phyloP scores from a whole-genome alignment of 1,284 basidiomycete species.

The Irpex lacteus region DNA sequence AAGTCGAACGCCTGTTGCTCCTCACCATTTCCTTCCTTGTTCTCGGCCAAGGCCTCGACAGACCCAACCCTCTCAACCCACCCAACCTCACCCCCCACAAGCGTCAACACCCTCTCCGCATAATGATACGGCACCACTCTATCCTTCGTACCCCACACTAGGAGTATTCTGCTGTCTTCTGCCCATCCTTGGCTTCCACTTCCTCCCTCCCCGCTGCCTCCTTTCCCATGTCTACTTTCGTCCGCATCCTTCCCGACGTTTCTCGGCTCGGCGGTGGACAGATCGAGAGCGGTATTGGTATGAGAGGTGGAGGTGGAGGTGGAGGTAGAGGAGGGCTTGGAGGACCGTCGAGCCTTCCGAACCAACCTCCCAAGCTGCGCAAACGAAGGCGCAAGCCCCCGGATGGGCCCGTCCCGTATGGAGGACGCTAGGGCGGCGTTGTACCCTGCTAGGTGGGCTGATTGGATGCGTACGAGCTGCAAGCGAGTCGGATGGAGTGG shows the following conservation, averaged over 20 bases:
- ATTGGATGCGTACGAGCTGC: slow-evolving; percentile 67
- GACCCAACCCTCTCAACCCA: background rate
- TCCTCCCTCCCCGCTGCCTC: too few relatives aligned
- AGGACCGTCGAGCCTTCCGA: slow-evolving; percentile 17
- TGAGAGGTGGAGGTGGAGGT: too few relatives aligned
- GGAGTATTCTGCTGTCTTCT: slow-evolving; percentile 43
- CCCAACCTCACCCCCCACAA: slow-evolving; percentile 38
- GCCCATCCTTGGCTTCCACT: background rate
- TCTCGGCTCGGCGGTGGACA: too few relatives aligned
- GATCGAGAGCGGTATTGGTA: too few relatives aligned
- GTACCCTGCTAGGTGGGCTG: slow-evolving; percentile 68
- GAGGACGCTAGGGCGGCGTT: slow-evolving; percentile 72
- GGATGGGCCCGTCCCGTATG: slow-evolving; percentile 68
- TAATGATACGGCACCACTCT: slow-evolving; percentile 62
- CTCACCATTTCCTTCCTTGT: background rate
- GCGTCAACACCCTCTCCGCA: slow-evolving; percentile 46
- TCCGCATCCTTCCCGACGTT: too few relatives aligned
- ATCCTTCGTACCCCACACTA: slow-evolving; percentile 57
- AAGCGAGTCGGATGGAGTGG: too few relatives aligned
- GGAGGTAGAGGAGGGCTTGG: too few relatives aligned
- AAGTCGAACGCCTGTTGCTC: background rate
- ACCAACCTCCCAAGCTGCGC: slow-evolving; percentile 36
- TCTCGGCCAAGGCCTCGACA: too few relatives aligned
- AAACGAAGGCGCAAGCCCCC: slow-evolving; percentile 42
- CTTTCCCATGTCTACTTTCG: background rate